Evolutionary conservation across 1,284 basidiomycete genomes (phyloP).

Genomic region (Lignosus rhinocerotis): DNA sequence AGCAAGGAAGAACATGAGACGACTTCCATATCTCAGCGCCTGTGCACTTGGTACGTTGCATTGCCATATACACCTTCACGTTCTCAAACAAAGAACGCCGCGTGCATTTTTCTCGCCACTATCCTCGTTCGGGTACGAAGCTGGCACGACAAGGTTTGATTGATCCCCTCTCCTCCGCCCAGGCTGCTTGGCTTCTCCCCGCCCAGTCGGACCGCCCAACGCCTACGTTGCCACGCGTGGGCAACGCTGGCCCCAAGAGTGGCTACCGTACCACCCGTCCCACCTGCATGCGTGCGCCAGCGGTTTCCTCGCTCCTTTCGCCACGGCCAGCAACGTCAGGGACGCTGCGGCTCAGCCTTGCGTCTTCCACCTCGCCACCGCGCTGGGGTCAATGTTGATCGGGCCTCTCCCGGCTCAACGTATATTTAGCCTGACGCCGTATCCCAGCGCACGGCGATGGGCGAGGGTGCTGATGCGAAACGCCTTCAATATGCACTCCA

Average conservation of each 20-base stretch:
- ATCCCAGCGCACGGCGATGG: background rate
- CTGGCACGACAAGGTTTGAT: conserved; percentile 13
- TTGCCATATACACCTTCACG: conserved; percentile 6
- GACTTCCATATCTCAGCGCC: conserved; percentile 5
- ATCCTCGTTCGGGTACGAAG: conserved; percentile 17
- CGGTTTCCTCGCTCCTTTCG: background rate
- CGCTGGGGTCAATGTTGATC: background rate
- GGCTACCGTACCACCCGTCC: conserved; percentile 6
- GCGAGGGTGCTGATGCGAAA: background rate
- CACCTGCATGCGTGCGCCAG: background rate
- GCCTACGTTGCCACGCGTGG: conserved; percentile 6
- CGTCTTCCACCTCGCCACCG: background rate
- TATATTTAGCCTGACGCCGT: conserved; percentile 2
- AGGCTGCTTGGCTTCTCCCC: conserved; percentile 19
- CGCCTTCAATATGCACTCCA: background rate
- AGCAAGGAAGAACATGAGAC: background rate
- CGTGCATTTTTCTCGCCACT: conserved; percentile 12
- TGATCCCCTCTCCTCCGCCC: conserved; percentile 13
- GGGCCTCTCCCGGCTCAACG: background rate
- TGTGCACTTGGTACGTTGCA: background rate
- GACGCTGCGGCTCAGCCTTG: background rate
- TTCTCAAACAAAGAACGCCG: conserved; percentile 21
- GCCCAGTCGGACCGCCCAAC: conserved; percentile 23
- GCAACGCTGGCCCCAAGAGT: conserved; percentile 2
- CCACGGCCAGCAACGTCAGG: background rate